These are phyloP conservation scores for Pythium oligandrum DNA, from an alignment of 352 stramenopile species.

Conservation along the genomic window DNA sequence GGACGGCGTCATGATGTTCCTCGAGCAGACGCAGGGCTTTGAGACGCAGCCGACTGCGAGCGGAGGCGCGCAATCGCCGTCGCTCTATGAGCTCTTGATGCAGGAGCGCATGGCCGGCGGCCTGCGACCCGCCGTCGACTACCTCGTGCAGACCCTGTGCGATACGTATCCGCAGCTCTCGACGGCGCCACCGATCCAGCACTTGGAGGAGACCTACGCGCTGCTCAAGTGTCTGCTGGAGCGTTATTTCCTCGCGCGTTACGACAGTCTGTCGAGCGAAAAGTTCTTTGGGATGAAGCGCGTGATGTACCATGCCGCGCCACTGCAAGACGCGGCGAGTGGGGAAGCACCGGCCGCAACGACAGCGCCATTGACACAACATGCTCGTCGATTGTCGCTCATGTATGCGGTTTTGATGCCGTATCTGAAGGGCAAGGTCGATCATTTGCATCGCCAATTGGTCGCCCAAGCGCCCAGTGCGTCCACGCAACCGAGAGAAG, in stretches of 20 bases:
- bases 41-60: conserved; percentile 5
- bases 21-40: conserved; percentile 79
- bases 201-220: conserved; percentile 78
- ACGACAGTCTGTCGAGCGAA: conserved; percentile 75
- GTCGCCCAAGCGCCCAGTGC: conserved; percentile 23
- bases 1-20: conserved; percentile 54
- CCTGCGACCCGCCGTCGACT: conserved; percentile 75
- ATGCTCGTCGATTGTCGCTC: conserved; percentile 45
- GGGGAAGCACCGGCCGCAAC: conserved; percentile 1
- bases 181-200: conserved; percentile 41
- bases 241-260: conserved; percentile 67
- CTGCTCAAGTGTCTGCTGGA: conserved; percentile 55
- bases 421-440: conserved; percentile 78
- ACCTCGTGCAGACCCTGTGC: conserved; percentile 62
- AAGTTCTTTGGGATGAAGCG: conserved; percentile 87
- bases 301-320: conserved; percentile 32
- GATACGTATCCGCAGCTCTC: conserved; percentile 72
- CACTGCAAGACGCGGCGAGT: neutral
- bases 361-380: conserved; percentile 35
- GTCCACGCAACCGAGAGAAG: neutral
- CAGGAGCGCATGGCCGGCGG: conserved; percentile 76
- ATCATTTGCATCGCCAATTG: conserved; percentile 51
- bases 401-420: conserved; percentile 63
- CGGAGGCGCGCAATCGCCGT: conserved; percentile 31
- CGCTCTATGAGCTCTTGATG: conserved; percentile 86